A percentile compares a stretch with the other conserved stretches of the same genome.
phyloP scores from a whole-genome alignment of 495 filamentous ascomycete species.

The Recurvomyces mirabilis region DNA sequence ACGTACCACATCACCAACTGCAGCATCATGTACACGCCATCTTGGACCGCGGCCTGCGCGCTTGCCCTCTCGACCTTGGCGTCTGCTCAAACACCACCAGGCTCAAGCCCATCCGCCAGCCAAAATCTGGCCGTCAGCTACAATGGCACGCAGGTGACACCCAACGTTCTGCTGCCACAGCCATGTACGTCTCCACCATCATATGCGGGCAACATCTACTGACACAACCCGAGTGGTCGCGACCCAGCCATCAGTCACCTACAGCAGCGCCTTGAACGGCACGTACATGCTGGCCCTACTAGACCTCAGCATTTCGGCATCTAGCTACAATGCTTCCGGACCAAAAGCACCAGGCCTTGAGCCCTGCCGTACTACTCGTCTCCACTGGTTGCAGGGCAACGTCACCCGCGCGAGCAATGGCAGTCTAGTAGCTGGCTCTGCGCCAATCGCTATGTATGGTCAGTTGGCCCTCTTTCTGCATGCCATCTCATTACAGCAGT shows the following conservation, averaged over 20 bases:
- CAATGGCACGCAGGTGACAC: neutral
- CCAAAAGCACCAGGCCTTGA: neutral
- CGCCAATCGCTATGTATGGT: slow-evolving; percentile 1
- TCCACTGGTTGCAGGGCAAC: slow-evolving; percentile 1
- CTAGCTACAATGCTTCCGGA: neutral
- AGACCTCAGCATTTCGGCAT: neutral
- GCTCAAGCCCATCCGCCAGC: slow-evolving; percentile 3
- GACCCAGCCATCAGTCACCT: neutral
- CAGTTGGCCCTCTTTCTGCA: neutral
- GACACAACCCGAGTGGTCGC: neutral
- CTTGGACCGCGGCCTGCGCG: too few relatives aligned
- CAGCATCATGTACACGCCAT: too few relatives aligned
- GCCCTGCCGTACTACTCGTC: neutral
- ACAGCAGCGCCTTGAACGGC: neutral
- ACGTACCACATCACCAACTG: too few relatives aligned
- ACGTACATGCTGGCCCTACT: slow-evolving; percentile 2
- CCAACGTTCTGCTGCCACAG: slow-evolving; percentile 3
- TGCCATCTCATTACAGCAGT: neutral
- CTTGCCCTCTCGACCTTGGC: too few relatives aligned
- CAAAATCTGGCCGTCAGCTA: neutral
- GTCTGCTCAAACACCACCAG: slow-evolving; percentile 3
- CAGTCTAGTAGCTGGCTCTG: neutral
- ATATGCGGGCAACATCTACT: neutral
- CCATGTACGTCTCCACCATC: neutral
- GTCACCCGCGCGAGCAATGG: slow-evolving; percentile 1